Evolutionary conservation across 2,329 filamentous ascomycete species (phyloP).

Genomic region (Oidium heveae): DNA sequence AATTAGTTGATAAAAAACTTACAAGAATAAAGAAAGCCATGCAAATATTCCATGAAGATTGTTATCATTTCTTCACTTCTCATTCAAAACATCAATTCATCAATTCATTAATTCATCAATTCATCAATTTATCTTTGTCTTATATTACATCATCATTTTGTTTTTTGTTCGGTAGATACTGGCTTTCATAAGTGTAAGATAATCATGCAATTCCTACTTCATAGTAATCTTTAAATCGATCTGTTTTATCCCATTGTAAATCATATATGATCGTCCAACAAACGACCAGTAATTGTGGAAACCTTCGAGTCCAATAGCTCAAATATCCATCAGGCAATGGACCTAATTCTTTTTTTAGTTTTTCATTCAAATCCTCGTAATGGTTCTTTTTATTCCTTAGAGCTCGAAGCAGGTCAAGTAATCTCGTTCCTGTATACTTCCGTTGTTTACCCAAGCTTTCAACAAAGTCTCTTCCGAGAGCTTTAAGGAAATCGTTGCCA

Average conservation of each 20-base stretch:
- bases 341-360: slow-evolving; percentile 43
- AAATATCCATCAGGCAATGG: slow-evolving; percentile 38
- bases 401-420: slow-evolving; percentile 71
- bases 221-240: slow-evolving; percentile 48
- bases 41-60: too few relatives aligned
- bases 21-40: too few relatives aligned
- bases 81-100: too few relatives aligned
- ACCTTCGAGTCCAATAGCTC: slow-evolving; percentile 40
- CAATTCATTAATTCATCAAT: too few relatives aligned
- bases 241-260: slow-evolving; percentile 24
- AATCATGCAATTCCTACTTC: slow-evolving; percentile 14
- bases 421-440: slow-evolving; percentile 65
- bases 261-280: slow-evolving; percentile 37
- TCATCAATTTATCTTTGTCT: too few relatives aligned
- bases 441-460: slow-evolving; percentile 80
- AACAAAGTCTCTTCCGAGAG: slow-evolving; percentile 57
- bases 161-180: too few relatives aligned
- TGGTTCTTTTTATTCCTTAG: slow-evolving; percentile 93
- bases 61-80: too few relatives aligned
- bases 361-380: slow-evolving; percentile 82
- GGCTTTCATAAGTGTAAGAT: neutral
- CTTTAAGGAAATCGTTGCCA: slow-evolving; percentile 51
- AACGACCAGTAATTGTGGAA: slow-evolving; percentile 39
- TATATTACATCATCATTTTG: too few relatives aligned
- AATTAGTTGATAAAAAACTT: too few relatives aligned